Conservation (phyloP, 2,329 filamentous ascomycete genomes). For the Corinectria fuckeliana region DNA sequence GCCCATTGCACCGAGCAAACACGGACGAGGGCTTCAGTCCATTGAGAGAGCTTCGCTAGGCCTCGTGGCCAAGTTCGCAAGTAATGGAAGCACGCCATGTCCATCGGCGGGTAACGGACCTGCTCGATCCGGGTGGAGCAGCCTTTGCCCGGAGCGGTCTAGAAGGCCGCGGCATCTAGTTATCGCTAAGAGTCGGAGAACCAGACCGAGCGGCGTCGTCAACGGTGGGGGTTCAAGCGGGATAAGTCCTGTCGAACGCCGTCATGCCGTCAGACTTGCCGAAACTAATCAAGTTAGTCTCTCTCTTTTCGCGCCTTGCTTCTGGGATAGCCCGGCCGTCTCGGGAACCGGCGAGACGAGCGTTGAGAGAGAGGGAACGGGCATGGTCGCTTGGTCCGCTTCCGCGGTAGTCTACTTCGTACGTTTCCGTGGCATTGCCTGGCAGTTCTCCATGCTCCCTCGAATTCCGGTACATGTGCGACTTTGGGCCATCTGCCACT, state of each 20-base stretch:
- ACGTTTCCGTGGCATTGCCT: neutral
- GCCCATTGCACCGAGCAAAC: slow-evolving; percentile 4
- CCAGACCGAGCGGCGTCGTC: slow-evolving; percentile 6
- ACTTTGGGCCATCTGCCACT: no score
- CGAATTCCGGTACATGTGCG: no score
- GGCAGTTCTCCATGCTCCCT: neutral
- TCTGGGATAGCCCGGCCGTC: neutral
- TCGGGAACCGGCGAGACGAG: neutral
- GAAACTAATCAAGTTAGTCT: neutral
- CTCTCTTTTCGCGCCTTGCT: neutral
- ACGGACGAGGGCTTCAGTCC: slow-evolving; percentile 15
- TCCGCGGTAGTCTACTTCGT: slow-evolving; percentile 5
- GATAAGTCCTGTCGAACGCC: no score
- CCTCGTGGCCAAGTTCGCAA: neutral
- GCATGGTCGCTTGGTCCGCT: neutral
- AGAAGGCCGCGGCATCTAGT: slow-evolving; percentile 19
- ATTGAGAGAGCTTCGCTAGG: neutral
- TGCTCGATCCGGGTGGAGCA: slow-evolving; percentile 34
- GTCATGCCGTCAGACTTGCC: no score
- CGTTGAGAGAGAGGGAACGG: neutral
- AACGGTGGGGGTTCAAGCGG: neutral
- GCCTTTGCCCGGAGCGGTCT: slow-evolving; percentile 25
- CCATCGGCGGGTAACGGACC: slow-evolving; percentile 31
- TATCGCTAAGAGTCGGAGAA: slow-evolving; percentile 4
- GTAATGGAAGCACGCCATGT: slow-evolving; percentile 26